Base-by-base conservation (phyloP, 75 land plant genomes). In the Pinus tabuliformis region DNA sequence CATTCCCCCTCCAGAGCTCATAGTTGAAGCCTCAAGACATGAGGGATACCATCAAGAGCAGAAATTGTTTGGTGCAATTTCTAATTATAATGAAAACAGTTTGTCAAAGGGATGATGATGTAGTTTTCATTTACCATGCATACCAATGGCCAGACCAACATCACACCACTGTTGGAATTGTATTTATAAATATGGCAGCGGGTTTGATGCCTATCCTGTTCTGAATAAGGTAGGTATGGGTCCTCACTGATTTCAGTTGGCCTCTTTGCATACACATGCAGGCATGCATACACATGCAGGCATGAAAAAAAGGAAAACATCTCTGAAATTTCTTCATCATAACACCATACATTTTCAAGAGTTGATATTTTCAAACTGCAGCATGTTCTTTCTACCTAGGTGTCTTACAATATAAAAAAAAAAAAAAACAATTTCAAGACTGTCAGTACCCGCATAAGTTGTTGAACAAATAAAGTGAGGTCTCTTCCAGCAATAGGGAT, bases 401-500 rank as follows among this genome's bases (percentile, higher is more conserved):
- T 36, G 18, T 64, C 72, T 42, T 68, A 68, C 72, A 68, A 39
- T 3, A 68, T 6, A n/a, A n/a, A 26, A 26, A 26, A 42, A n/a
- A 42, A 8, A 39, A 68, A 39, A 13, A 68, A 6, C 24, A 68
- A 16, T 68, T 68, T 74, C 16, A 74, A 74, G 37, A 74, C 70
- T 73, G n/a, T 74, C 75, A 74, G 62, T 90, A 97, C 99, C 88
- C 86, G 83, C 95, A 97, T 83, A 24, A 97, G 93, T 81, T 95
- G 99, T 72, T 95, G 96, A 59, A 97, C 78, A 77, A 97, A 97
- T 49, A 75, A 86, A 36, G 98, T 92, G 33, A 97, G 88, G 81
- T 97, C 99, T 58, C 81, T 92, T 62, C 99, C 99, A 59, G 96
- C 81, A 56, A 97, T 82, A 54, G 99, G 99, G 75, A 97, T 82